Base-by-base conservation (phyloP, 176 grass and related monocot genomes). In the Hsuehochloa calcarea region DNA sequence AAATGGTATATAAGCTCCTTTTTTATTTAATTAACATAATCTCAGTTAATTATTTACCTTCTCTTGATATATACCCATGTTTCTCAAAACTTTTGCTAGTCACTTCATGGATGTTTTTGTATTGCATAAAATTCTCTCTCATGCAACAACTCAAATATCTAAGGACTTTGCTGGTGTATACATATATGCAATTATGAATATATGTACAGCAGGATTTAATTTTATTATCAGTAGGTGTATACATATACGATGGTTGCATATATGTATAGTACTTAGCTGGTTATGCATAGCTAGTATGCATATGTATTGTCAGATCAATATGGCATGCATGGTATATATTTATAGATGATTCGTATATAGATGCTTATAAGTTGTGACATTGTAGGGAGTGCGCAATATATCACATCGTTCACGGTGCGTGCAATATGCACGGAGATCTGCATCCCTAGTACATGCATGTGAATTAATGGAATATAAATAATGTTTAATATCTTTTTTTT, bases 361-460 rank as follows among this genome's bases (percentile, higher is more conserved):
- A 45, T 63, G 60, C 60, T 65, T 79, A 46, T 79, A 29, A 64
- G 39, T 41, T 47, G 14, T 63, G 40, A 5, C 11, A 11, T 58
- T 4, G 55, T 59, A n/a, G 55, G 23, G 11, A 26, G 4, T 49
- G 4, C 13, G 10, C 23, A 26, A 26, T 61, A 61, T 13, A 25
- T 59, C 50, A 52, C 5, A 17, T 34, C 31, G 31, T 2, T 34
- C 31, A 68, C 52, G 25, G 8, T 46, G 12, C 77, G 14, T 65
- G 77, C 19, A 54, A 56, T 72, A 37, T 29, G 7, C 12, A 70
- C 62, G 69, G 22, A 56, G 11, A 34, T 75, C 51, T 69, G 14
- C n/a, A 46, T 87, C 19, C 26, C 62, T 58, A 58, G 85, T 68
- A 67, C 59, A 66, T 43, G 31, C 59, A 66, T 55, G 72, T 52